Conservation (phyloP, 805 yeast species). For the Metschnikowia hibisci region DNA sequence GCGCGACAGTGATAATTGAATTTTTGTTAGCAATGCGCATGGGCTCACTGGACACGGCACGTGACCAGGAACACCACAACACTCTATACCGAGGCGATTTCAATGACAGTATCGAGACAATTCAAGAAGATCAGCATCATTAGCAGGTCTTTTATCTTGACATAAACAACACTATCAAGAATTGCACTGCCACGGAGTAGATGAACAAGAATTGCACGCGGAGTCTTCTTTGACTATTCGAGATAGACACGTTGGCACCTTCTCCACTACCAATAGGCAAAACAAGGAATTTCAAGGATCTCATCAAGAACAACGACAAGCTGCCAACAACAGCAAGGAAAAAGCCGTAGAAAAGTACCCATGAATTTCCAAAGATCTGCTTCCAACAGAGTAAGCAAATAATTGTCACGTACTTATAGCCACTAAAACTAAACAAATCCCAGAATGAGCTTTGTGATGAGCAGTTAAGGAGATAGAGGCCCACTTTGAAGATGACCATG, state of each 20-base stretch:
- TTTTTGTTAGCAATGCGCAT: conserved; percentile 1
- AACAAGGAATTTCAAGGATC: conserved; percentile 65
- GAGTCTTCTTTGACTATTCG: conserved; percentile 66
- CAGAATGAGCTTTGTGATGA: conserved; percentile 58
- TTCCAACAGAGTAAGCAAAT: conserved; percentile 54
- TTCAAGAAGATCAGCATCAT: background rate
- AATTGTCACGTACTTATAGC: conserved; percentile 89
- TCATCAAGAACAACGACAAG: conserved; percentile 58
- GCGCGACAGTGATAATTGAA: conserved; percentile 1
- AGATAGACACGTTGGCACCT: conserved; percentile 53
- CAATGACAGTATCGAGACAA: too few species aligned
- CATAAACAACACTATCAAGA: conserved; percentile 71
- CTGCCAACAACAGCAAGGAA: conserved; percentile 37
- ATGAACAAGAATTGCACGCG: conserved; percentile 84
- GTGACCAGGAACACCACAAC: background rate
- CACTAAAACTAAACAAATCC: conserved; percentile 86
- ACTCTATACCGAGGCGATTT: background rate
- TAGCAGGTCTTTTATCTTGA: conserved; percentile 9
- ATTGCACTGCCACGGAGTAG: conserved; percentile 80
- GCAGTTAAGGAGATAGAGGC: conserved; percentile 74
- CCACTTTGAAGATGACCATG: conserved; percentile 68
- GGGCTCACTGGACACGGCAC: conserved; percentile 1
- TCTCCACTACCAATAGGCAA: conserved; percentile 46
- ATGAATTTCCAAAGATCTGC: conserved; percentile 36
- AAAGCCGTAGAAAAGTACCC: conserved; percentile 33